Base-by-base conservation (phyloP, 805 yeast species). In the Cephaloascus albidus region DNA sequence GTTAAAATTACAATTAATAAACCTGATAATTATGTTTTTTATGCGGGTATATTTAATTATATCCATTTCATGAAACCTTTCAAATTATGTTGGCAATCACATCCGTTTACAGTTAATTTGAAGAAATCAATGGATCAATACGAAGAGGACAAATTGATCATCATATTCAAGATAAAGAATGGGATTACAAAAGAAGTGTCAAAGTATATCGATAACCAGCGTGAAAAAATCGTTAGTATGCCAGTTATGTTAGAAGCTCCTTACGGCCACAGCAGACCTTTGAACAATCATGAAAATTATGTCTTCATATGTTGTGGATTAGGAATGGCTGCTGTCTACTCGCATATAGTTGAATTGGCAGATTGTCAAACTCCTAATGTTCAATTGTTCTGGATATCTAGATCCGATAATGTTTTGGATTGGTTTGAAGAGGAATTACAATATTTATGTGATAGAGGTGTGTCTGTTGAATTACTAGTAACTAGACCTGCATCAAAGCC, bases 221-320 rank as follows among this genome's bases (percentile, higher is more conserved):
- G 18, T 6, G 23, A 34, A 33, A 19, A 20, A 4, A 17, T 12
- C 4, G n/a, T 38, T 15, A 35, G 19, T 8, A 34, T 38, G 6
- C 40, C 40, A 8, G 18, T 38, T n/a, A 35, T 38, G 4, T 33
- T 34, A 15, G 40, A 38, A 34, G 40, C 37, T n/a, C 15, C 15
- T 12, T 38, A 33, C n/a, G 40, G 40, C 15, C 31, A 20, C 3
- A 37, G 17, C n/a, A 18, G 19, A 10, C 28, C 40, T 23, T 41
- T 39, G 32, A 19, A 31, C 14, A 28, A 27, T 16, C 32, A 40
- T 27, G 37, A 39, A 14, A 39, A 39, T 19, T 28, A 43, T 18
- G 36, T 49, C 20, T 44, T 47, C 15, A 37, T 53, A 20, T 52
- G 48, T n/a, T 53, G 52, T 33, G 57, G 57, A 4, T 35, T 48